Evolutionary conservation across 2,329 filamentous ascomycete species (phyloP).

Genomic region (Pezicula carpinea): DNA sequence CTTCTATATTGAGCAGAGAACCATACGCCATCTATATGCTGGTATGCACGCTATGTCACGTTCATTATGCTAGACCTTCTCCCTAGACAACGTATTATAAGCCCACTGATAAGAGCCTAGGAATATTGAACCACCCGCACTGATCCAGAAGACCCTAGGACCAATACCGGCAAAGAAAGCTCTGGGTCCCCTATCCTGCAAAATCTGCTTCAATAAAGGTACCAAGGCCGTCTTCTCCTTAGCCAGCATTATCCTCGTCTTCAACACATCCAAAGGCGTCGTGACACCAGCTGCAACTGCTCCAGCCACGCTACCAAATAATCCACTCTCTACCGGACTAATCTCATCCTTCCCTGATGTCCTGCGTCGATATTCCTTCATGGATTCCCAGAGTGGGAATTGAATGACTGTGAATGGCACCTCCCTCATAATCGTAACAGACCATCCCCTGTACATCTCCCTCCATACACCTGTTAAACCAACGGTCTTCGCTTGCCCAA

Average conservation of each 20-base stretch:
- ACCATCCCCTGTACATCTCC: conserved; percentile 88
- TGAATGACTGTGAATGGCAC: conserved; percentile 97
- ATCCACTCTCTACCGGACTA: conserved; percentile 70
- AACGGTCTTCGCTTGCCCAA: conserved; percentile 39
- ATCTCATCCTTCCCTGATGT: conserved; percentile 43
- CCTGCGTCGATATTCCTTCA: conserved; percentile 68
- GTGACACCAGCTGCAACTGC: conserved; percentile 83
- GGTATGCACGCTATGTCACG: conserved; percentile 1
- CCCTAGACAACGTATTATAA: conserved; percentile 61
- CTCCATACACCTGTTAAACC: conserved; percentile 60
- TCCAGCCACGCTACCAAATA: conserved; percentile 80
- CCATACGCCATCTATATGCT: conserved; percentile 18
- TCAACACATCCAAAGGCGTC: conserved; percentile 91
- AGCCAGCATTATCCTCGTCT: conserved; percentile 93
- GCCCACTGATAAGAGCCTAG: conserved; percentile 89
- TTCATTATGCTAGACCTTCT: conserved; percentile 22
- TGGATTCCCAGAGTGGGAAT: conserved; percentile 92
- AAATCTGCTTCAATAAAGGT: conserved; percentile 59
- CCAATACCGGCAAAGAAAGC: conserved; percentile 74
- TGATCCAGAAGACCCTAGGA: conserved; percentile 91
- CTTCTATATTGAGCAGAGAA: not conserved
- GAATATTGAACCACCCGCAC: conserved; percentile 89
- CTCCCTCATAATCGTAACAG: conserved; percentile 89
- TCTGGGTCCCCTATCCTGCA: conserved; percentile 56
- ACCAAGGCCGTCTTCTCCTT: conserved; percentile 57